phyloP scores from a whole-genome alignment of 768 basidiomycete genomes.

The Boletus rubropictus region DNA sequence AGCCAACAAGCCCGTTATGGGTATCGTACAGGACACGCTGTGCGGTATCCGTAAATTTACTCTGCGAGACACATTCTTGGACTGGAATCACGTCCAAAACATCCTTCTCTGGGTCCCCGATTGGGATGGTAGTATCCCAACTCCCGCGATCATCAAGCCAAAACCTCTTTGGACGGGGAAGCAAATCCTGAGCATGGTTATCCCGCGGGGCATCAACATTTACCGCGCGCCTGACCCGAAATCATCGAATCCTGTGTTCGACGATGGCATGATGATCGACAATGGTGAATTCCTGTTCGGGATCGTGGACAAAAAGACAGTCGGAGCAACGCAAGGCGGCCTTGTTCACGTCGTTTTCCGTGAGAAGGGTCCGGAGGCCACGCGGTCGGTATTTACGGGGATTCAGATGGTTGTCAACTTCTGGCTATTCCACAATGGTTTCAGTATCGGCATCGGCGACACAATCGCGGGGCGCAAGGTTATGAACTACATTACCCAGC shows the following conservation, averaged over 20 bases:
- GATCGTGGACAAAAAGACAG: constrained; percentile 98
- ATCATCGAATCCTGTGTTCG: constrained; percentile 74
- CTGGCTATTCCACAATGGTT: constrained; percentile 98
- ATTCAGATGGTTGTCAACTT: constrained; percentile 95
- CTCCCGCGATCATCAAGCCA: constrained; percentile 92
- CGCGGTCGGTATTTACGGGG: constrained; percentile 85
- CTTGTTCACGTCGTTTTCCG: constrained; percentile 95
- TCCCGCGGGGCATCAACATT: constrained; percentile 95
- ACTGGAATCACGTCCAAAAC: constrained; percentile 95
- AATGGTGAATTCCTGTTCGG: constrained; percentile 95
- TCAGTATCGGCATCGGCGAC: constrained; percentile 98
- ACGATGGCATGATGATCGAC: constrained; percentile 94
- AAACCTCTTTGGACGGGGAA: constrained; percentile 98
- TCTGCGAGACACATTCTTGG: constrained; percentile 89
- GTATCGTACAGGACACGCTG: constrained; percentile 97
- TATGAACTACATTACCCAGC: constrained; percentile 80
- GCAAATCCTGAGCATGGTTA: constrained; percentile 86
- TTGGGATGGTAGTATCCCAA: constrained; percentile 92
- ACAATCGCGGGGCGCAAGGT: constrained; percentile 90
- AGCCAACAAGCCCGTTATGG: constrained; percentile 99
- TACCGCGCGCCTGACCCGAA: constrained; percentile 74
- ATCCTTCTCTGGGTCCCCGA: constrained; percentile 97
- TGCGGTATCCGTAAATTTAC: constrained; percentile 98
- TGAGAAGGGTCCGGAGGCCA: constrained; percentile 92
- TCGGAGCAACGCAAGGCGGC: constrained; percentile 91